These are phyloP conservation scores for Ceratocystis albifundus DNA, from an alignment of 2,329 filamentous ascomycete species.

Conservation along the genomic window DNA sequence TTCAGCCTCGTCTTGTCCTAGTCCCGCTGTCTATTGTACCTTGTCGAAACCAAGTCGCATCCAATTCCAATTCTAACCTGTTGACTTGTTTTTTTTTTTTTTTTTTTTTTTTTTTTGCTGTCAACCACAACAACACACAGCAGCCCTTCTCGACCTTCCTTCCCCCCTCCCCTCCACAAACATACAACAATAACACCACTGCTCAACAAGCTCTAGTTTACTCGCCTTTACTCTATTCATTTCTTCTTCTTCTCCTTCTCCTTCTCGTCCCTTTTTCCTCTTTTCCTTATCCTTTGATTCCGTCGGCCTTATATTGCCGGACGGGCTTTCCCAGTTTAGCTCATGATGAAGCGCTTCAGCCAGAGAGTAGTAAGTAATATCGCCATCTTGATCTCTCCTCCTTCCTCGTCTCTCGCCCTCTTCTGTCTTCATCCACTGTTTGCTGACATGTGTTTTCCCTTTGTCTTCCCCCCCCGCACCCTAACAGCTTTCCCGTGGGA, in stretches of 20 bases:
- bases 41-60: slow-evolving; percentile 9
- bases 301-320: slow-evolving; percentile 22
- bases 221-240: slow-evolving; percentile 15
- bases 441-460: background rate
- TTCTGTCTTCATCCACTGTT: background rate
- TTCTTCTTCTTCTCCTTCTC: slow-evolving; percentile 14
- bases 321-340: slow-evolving; percentile 26
- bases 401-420: background rate
- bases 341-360: slow-evolving; percentile 91
- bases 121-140: background rate
- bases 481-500: slow-evolving; percentile 75
- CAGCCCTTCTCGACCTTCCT: background rate
- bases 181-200: background rate
- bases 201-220: background rate
- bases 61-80: slow-evolving; percentile 6
- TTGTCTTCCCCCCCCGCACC: background rate
- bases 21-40: slow-evolving; percentile 8
- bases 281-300: slow-evolving; percentile 16
- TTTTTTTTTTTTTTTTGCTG: background rate
- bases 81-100: background rate
- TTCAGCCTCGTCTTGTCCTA: slow-evolving; percentile 11
- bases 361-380: slow-evolving; percentile 76
- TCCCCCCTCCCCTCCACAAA: background rate
- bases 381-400: background rate
- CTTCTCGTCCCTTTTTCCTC: slow-evolving; percentile 12